These are phyloP conservation scores for Penicillium roqueforti DNA, from an alignment of 495 filamentous ascomycete genomes.

Conservation along the genomic window DNA sequence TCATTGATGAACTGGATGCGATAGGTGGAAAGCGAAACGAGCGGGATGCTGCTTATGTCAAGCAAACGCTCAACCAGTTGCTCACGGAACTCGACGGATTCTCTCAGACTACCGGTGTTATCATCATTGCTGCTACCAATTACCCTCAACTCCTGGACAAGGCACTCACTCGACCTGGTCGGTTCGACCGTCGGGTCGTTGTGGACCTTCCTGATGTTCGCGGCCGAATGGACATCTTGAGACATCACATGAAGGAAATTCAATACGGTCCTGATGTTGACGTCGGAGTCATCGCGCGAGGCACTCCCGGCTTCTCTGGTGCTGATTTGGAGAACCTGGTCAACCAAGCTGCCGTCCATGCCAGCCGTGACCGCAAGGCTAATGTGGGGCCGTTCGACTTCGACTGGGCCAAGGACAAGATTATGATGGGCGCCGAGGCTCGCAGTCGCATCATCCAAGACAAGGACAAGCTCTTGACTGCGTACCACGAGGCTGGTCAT, in stretches of 20 bases:
- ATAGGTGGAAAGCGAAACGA: slow-evolving; percentile 93
- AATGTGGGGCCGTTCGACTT: slow-evolving; percentile 76
- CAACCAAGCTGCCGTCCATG: slow-evolving; percentile 92
- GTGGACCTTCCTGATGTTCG: slow-evolving; percentile 94
- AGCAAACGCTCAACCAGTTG: slow-evolving; percentile 95
- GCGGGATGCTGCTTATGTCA: slow-evolving; percentile 90
- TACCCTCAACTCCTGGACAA: slow-evolving; percentile 93
- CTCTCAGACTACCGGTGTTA: slow-evolving; percentile 86
- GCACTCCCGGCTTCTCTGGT: slow-evolving; percentile 88
- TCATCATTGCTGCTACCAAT: slow-evolving; percentile 93
- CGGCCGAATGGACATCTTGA: slow-evolving; percentile 84
- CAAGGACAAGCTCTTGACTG: slow-evolving; percentile 83
- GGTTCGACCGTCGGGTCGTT: slow-evolving; percentile 86
- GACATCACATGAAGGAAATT: slow-evolving; percentile 87
- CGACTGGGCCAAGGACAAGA: slow-evolving; percentile 97
- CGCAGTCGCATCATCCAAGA: slow-evolving; percentile 81
- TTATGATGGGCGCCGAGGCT: slow-evolving; percentile 94
- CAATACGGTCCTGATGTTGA: slow-evolving; percentile 75
- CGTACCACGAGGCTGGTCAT: slow-evolving; percentile 96
- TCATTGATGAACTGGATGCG: slow-evolving; percentile 96
- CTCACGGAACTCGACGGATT: slow-evolving; percentile 98
- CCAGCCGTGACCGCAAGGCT: slow-evolving; percentile 70
- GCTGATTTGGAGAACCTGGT: slow-evolving; percentile 94
- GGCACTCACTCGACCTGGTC: slow-evolving; percentile 86
- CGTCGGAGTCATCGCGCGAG: slow-evolving; percentile 72